Evolutionary conservation across 1,139 yeast genomes (phyloP).

Genomic region (Kodamaea alishanica): DNA sequence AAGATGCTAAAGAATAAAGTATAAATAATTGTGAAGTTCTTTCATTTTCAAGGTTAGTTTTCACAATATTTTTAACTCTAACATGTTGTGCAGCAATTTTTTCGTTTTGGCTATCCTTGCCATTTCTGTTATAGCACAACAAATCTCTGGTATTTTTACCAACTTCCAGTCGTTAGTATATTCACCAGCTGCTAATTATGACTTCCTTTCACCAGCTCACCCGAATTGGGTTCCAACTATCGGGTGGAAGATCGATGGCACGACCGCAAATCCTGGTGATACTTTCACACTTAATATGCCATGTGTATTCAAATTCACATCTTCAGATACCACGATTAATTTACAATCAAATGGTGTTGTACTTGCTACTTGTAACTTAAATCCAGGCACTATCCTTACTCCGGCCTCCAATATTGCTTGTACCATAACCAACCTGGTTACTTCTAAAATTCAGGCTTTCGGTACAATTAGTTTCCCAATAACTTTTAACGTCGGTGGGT

Average conservation of each 20-base stretch:
- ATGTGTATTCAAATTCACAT: constrained; percentile 30
- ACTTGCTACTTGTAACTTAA: constrained; percentile 27
- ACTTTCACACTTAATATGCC: constrained; percentile 31
- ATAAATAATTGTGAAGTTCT: no score
- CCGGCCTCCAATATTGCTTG: constrained; percentile 25
- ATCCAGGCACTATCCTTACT: constrained; percentile 22
- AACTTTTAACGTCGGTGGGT: constrained; percentile 26
- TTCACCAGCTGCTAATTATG: constrained; percentile 1
- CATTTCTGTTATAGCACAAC: not conserved
- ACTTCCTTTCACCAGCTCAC: constrained; percentile 12
- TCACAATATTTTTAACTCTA: no score
- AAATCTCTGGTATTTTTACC: constrained; percentile 10
- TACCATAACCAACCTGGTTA: constrained; percentile 18
- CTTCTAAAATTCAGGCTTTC: constrained; percentile 11
- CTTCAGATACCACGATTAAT: constrained; percentile 12
- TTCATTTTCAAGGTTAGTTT: no score
- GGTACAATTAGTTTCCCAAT: constrained; percentile 28
- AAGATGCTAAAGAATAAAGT: no score
- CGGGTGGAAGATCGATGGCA: constrained; percentile 24
- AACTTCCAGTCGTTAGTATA: constrained; percentile 4
- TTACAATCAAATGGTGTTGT: constrained; percentile 16
- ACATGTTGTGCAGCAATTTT: no score
- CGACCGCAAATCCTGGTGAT: constrained; percentile 24
- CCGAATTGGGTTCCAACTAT: constrained; percentile 27
- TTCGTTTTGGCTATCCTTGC: not conserved